Base-by-base conservation (phyloP, 371 early-diverging fungal genomes). In the Synchytrium microbalum region DNA sequence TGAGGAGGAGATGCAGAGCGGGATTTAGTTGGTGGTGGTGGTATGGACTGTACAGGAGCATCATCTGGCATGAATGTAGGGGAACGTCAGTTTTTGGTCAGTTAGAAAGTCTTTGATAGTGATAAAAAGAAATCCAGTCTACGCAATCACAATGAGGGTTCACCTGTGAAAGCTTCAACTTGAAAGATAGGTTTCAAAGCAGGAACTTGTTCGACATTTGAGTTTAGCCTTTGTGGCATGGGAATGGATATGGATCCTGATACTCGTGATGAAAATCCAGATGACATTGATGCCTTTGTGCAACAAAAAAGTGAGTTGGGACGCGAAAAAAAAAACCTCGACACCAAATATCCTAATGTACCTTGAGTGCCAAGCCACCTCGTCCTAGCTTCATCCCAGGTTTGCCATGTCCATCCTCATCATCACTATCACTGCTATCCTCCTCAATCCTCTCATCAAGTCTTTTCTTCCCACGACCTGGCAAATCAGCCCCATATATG, bases 171-270 rank as follows among this genome's bases (percentile, higher is more conserved):
- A 2, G 61, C 19, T 16, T 64, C 70, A 5, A 62, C 70, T 10
- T 69, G 38, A 51, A 75, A 75, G 26, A 75, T 19, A 1, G 67
- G 73, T 14, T 61, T 63, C 57, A 53, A 32, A 53, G 16, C 25
- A 26, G 32, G 5, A 19, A 23, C 31, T 10, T 10, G 10, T 10
- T 5, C 46, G 5, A 38, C 19, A 19, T 38, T 38, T 38, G 46
- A 38, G 10, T 5, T 10, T n/a, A n/a, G n/a, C 19, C 46, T 5
- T 10, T 38, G 5, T 5, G 46, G 46, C 19, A 38, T 38, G 19
- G 46, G 46, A 19, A 38, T 38, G 46, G 59, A 51, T n/a, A 66
- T 61, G 16, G 65, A 69, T n/a, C 59, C 67, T 1, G 69, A 65
- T 14, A 64, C 60, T 10, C 54, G 46, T 19, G 58, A 57, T 28